phyloP scores from a whole-genome alignment of 768 basidiomycete genomes.

The Suillus americanus region DNA sequence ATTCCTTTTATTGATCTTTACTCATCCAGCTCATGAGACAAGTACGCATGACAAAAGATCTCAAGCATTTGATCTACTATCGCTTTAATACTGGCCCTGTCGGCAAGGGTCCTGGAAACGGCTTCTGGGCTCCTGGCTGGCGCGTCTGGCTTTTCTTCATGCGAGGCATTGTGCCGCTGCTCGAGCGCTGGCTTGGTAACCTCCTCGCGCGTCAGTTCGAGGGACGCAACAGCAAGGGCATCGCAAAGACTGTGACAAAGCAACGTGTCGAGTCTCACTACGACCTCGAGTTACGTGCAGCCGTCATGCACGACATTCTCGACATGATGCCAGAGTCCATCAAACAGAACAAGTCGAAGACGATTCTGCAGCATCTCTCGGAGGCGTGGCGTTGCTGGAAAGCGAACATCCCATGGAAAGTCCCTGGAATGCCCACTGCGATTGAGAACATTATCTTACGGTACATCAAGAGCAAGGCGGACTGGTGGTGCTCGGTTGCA shows the following conservation, averaged over 20 bases:
- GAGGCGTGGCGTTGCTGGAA: slow-evolving; percentile 99
- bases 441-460: slow-evolving; percentile 99
- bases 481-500: slow-evolving; percentile 98
- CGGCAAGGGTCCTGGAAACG: slow-evolving; percentile 97
- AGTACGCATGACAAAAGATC: slow-evolving; percentile 98
- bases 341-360: slow-evolving; percentile 99
- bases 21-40: slow-evolving; percentile 85
- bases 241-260: slow-evolving; percentile 98
- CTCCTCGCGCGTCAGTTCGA: slow-evolving; percentile 98
- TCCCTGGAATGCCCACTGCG: slow-evolving; percentile 98
- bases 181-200: slow-evolving; percentile 98
- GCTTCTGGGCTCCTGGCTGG: slow-evolving; percentile 99
- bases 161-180: slow-evolving; percentile 95
- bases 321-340: slow-evolving; percentile 99
- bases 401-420: slow-evolving; percentile 98
- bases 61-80: slow-evolving; percentile 98
- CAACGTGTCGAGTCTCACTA: slow-evolving; percentile 99
- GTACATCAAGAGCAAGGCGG: slow-evolving; percentile 99
- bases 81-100: slow-evolving; percentile 99
- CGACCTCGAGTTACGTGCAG: slow-evolving; percentile 94
- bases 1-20: slow-evolving; percentile 9
- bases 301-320: slow-evolving; percentile 99
- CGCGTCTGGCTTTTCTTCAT: slow-evolving; percentile 99
- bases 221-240: slow-evolving; percentile 93
- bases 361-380: slow-evolving; percentile 95